These are phyloP conservation scores for Blastobotrys aristatus DNA, from an alignment of 1,139 yeast genomes.

Conservation along the genomic window DNA sequence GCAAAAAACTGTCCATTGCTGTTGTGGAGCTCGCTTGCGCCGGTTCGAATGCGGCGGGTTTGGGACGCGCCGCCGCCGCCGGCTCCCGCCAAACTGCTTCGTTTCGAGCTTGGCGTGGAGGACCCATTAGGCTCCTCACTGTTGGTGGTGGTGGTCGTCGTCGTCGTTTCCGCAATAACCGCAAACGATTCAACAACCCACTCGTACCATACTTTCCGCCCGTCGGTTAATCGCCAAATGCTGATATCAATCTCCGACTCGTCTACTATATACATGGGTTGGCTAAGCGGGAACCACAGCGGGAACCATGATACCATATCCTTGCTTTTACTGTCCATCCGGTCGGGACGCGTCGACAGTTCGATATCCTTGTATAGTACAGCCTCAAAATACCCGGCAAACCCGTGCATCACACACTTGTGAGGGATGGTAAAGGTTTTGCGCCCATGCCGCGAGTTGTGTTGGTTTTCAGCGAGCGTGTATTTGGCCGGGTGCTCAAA, in stretches of 20 bases:
- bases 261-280: constrained; percentile 48
- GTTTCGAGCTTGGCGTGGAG: neutral
- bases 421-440: constrained; percentile 39
- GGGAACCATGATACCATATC: constrained; percentile 69
- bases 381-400: constrained; percentile 72
- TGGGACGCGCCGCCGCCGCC: neutral
- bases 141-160: neutral
- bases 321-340: constrained; percentile 43
- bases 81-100: constrained; percentile 7
- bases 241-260: constrained; percentile 49
- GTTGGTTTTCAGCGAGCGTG: constrained; percentile 21
- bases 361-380: constrained; percentile 53
- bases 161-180: constrained; percentile 1
- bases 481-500: constrained; percentile 27
- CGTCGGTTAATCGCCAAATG: constrained; percentile 41
- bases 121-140: neutral
- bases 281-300: constrained; percentile 60
- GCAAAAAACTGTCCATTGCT: constrained; percentile 25
- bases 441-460: constrained; percentile 33
- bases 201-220: constrained; percentile 60
- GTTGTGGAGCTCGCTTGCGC: constrained; percentile 26
- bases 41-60: constrained; percentile 22
- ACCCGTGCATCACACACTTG: constrained; percentile 59
- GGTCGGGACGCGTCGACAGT: constrained; percentile 52
- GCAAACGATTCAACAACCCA: constrained; percentile 57